phyloP scores from a whole-genome alignment of 2,329 filamentous ascomycete species.

The Phialophora chinensis region DNA sequence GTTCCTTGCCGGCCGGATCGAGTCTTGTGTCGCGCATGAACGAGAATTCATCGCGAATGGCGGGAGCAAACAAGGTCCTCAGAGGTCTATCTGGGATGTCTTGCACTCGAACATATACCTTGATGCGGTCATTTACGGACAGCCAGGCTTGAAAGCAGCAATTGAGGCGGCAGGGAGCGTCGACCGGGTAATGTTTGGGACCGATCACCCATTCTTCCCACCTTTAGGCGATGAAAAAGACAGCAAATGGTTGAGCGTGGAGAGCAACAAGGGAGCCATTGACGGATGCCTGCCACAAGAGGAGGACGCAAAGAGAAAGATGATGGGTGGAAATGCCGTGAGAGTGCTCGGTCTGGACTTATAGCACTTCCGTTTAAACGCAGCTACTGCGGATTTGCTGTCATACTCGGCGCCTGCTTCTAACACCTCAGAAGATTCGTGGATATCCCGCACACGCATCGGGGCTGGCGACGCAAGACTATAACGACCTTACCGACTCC shows the following conservation, averaged over 20 bases:
- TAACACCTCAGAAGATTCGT: background rate
- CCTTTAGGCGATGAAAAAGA: slow-evolving; percentile 44
- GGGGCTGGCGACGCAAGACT: background rate
- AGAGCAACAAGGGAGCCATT: slow-evolving; percentile 55
- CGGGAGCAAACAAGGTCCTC: slow-evolving; percentile 64
- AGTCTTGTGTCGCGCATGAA: slow-evolving; percentile 86
- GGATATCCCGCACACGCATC: background rate
- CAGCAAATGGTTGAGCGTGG: slow-evolving; percentile 54
- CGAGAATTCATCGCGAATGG: slow-evolving; percentile 72
- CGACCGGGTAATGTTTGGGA: slow-evolving; percentile 50
- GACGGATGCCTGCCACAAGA: slow-evolving; percentile 45
- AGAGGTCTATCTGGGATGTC: slow-evolving; percentile 67
- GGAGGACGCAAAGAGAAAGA: slow-evolving; percentile 43
- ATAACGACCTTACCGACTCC: background rate
- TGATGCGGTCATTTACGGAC: slow-evolving; percentile 68
- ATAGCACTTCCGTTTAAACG: slow-evolving; percentile 7
- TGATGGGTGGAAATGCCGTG: slow-evolving; percentile 54
- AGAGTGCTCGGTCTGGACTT: slow-evolving; percentile 48
- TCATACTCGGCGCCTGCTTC: background rate
- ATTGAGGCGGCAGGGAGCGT: slow-evolving; percentile 67
- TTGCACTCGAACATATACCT: slow-evolving; percentile 80
- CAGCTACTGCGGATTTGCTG: background rate
- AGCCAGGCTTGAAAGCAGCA: slow-evolving; percentile 71
- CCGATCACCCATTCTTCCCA: slow-evolving; percentile 55
- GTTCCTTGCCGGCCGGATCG: slow-evolving; percentile 85